Base-by-base conservation (phyloP, 805 yeast species). In the Sungouiozyma ichnusensis region DNA sequence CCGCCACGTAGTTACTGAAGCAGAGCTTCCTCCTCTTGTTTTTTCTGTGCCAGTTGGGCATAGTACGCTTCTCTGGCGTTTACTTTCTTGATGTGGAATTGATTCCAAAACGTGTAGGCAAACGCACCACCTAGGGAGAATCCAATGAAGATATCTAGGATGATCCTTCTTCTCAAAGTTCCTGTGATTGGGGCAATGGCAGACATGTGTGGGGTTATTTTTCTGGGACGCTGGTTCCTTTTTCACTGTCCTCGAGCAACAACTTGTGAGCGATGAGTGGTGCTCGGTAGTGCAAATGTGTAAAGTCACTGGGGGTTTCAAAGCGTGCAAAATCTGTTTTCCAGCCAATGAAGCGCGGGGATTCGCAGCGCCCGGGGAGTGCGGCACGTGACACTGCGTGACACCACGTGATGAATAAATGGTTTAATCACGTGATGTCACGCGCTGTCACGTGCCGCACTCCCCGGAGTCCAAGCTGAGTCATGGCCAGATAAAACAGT, bases 141-240 rank as follows among this genome's bases (percentile, higher is more conserved):
- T 47, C 92, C 94, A 50, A 81, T 66, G 54, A 77, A 50, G 63
- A 88, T 77, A 58, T 88, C 96, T 53, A 82, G 76, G 61, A 80
- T 72, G 65, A 85, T 76, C 69, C 79, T 83, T 72, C 77, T 84
- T 69, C 77, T 85, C 53, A 88, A 74, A 48, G 81, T 69, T 53
- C 96, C 96, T 42, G 80, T 76, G 58, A 88, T 85, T 57, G 94
- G 92, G 60, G 90, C 84, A 60, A 85, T 73, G 64, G 87, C 81
- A 82, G 29, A 24, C 29, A 24, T 24, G 9, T 24, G 29, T 24
- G 29, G 11, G 6, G 29, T 6, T 24, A 79, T 82, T 43, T 44
- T 44, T 41, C 36, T 41, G 35, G 33, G 34, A 16, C 7, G 18
- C 37, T 27, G 14, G 9, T 27, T 11, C 14, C 14, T 27, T 11